Evolutionary conservation across 2,329 filamentous ascomycete species (phyloP).

Genomic region (Sclerotiophoma versabilis): DNA sequence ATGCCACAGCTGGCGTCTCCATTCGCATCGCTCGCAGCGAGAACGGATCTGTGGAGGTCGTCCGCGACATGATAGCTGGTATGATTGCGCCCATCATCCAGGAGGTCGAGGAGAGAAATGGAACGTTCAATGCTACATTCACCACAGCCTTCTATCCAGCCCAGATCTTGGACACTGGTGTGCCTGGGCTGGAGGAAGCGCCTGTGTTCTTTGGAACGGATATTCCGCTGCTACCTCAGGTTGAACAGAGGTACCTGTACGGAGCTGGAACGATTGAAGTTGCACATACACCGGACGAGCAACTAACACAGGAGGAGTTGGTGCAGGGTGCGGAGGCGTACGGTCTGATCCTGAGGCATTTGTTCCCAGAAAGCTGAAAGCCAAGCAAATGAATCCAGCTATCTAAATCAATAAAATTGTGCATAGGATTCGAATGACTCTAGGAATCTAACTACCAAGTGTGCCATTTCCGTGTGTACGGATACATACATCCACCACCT

Average conservation of each 20-base stretch:
- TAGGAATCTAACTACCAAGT: too few relatives aligned
- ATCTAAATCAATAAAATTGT: too few relatives aligned
- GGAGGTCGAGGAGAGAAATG: conserved; percentile 23
- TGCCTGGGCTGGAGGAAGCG: conserved; percentile 30
- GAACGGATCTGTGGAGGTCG: conserved; percentile 23
- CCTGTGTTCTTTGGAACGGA: conserved; percentile 37
- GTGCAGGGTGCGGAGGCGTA: conserved; percentile 34
- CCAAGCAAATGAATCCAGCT: neutral
- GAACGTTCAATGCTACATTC: conserved; percentile 24
- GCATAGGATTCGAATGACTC: too few relatives aligned
- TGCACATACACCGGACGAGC: conserved; percentile 33
- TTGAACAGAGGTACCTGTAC: conserved; percentile 32
- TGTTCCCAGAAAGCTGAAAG: conserved; percentile 20
- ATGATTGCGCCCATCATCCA: conserved; percentile 25
- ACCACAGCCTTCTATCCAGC: conserved; percentile 19
- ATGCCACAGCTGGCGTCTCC: conserved; percentile 71
- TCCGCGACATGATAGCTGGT: conserved; percentile 26
- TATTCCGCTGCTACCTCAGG: conserved; percentile 32
- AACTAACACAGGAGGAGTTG: conserved; percentile 29
- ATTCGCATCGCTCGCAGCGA: conserved; percentile 51
- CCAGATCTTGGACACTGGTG: conserved; percentile 30
- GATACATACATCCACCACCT: neutral
- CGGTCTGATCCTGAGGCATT: conserved; percentile 27
- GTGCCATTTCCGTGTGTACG: neutral
- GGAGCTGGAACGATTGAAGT: conserved; percentile 32